Base-by-base conservation (phyloP, 2,329 filamentous ascomycete species). In the Coniochaeta hoffmannii region DNA sequence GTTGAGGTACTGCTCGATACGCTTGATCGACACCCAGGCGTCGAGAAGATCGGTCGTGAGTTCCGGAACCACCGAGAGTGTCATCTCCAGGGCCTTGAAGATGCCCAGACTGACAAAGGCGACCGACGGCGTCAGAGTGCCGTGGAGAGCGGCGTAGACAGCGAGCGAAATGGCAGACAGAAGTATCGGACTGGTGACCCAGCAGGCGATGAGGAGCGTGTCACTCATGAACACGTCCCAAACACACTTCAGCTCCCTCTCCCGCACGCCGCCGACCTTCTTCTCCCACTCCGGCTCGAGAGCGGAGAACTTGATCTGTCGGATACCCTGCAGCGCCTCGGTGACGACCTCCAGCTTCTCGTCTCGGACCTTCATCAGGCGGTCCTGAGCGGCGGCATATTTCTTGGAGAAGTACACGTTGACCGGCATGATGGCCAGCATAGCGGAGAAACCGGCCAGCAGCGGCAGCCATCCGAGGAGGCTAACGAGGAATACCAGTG, bases 281-380 rank as follows among this genome's bases (percentile, higher is more conserved):
- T 77, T 75, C 66, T 90, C 83, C 89, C 89, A 93, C 61, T 88
- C 82, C 19, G 75, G 71, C 67, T 93, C 89, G 1, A 90, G 71
- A 1, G 89, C 89, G 0, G 88, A 88, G 62, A 93, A 91, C 64
- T 94, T 94, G 71, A 94, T 90, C 68, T 94, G 89, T 1, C 88
- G 82, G 60, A 93, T 92, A 8, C 89, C 89, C 62, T 88, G 81
- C 1, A 94, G 72, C 0, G 86, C 87, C 68, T 94, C 89, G 1
- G 88, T 88, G 30, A 94, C 79, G 14, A 91, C 80, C 0, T 80
- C 85, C 70, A 91, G 78, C 69, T 92, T 93, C 55, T 83, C 77
- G 66, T 93, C 89, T 46, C 89, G 78, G 28, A 85, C 76, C 65
- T 87, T 88, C 88, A 92, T 92, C 52, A 93, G 69, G 52, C 76